Evolutionary conservation across 805 yeast genomes (phyloP).

Genomic region (Metschnikowia amazonensis): DNA sequence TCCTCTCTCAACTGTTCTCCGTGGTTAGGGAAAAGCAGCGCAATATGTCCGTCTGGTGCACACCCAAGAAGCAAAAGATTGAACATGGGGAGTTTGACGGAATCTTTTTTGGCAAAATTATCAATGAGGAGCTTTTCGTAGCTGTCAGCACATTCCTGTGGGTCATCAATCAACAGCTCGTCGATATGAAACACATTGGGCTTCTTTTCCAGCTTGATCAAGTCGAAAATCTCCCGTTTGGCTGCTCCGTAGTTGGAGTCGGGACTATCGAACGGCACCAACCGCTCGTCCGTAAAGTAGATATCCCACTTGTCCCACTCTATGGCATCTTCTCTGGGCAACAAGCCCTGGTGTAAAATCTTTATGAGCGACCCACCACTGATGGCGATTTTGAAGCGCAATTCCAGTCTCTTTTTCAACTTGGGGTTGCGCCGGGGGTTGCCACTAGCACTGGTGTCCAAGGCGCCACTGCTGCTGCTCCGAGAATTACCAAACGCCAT

Average conservation of each 20-base stretch:
- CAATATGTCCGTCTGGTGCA: constrained; percentile 98
- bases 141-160: constrained; percentile 90
- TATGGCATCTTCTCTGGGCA: constrained; percentile 64
- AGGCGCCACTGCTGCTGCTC: constrained; percentile 14
- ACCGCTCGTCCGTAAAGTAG: constrained; percentile 93
- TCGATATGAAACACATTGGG: constrained; percentile 85
- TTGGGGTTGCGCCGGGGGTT: constrained; percentile 22
- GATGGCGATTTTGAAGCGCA: constrained; percentile 83
- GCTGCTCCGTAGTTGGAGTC: constrained; percentile 91
- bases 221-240: constrained; percentile 75
- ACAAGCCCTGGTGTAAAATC: constrained; percentile 81
- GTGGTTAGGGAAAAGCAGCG: constrained; percentile 92
- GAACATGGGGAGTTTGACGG: constrained; percentile 92
- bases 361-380: constrained; percentile 90
- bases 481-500: constrained; percentile 12
- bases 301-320: constrained; percentile 95
- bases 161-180: constrained; percentile 66
- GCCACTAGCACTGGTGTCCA: constrained; percentile 4
- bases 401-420: constrained; percentile 53
- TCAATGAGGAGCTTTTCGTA: constrained; percentile 83
- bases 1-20: constrained; percentile 79
- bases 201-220: constrained; percentile 46
- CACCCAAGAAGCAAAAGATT: constrained; percentile 89
- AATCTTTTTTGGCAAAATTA: constrained; percentile 93
- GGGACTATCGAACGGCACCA: constrained; percentile 78